Conservation (phyloP, 2,329 filamentous ascomycete species). For the Sclerotinia subarctica region DNA sequence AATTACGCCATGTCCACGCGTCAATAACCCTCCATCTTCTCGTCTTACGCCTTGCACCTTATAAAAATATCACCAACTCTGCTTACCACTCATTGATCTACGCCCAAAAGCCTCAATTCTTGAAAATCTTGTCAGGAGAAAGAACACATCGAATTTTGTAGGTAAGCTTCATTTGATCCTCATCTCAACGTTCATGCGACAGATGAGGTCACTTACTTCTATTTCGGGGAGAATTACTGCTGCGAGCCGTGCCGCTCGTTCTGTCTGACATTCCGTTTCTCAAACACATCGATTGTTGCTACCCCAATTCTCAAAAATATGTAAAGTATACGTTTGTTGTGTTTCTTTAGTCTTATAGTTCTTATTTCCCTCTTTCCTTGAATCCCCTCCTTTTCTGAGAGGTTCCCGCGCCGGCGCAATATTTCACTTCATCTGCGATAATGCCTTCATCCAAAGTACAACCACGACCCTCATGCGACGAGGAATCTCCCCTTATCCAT, state of each 20-base stretch:
- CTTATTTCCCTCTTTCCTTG: background rate
- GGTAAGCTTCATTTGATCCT: conserved; percentile 1
- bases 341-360: background rate
- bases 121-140: background rate
- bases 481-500: conserved; percentile 20
- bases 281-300: background rate
- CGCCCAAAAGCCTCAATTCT: background rate
- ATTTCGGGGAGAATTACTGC: background rate
- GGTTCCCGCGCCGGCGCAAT: conserved; percentile 13
- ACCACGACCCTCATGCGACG: conserved; percentile 12
- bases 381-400: background rate
- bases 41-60: background rate
- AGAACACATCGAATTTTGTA: background rate
- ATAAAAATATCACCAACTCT: background rate
- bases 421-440: background rate
- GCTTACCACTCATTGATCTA: background rate
- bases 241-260: background rate
- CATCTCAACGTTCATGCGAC: background rate
- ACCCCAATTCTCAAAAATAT: background rate
- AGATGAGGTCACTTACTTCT: conserved; percentile 4
- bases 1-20: conserved; percentile 1
- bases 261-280: conserved; percentile 5
- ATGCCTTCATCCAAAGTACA: conserved; percentile 7
- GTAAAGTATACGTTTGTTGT: background rate
- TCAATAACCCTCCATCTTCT: background rate